Percentiles rank a stretch among this genome's conserved stretches.
Conservation (phyloP, 768 basidiomycete genomes). For the Ramaria rubella region DNA sequence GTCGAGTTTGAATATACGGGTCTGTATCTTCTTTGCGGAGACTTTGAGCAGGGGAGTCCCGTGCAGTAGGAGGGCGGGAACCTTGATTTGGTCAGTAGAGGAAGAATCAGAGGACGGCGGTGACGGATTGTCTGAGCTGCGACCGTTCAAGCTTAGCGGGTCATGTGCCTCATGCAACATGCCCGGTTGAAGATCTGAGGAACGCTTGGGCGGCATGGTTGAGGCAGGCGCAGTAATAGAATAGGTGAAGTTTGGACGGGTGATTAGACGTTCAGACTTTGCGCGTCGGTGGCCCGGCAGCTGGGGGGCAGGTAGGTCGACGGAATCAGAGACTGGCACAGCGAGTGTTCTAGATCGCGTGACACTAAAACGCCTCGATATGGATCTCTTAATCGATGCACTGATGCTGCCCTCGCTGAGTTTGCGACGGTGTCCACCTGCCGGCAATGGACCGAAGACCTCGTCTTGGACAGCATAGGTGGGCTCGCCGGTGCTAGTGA, state of each 20-base stretch:
- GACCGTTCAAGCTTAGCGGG: neutral
- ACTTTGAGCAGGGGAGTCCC: conserved; percentile 81
- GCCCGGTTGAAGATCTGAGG: neutral
- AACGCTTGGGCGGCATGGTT: neutral
- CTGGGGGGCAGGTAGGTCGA: neutral
- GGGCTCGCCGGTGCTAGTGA: conserved; percentile 27
- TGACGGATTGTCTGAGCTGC: neutral
- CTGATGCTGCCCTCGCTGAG: conserved; percentile 17
- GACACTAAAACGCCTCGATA: conserved; percentile 14
- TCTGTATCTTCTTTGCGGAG: conserved; percentile 69
- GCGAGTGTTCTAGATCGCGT: conserved; percentile 19
- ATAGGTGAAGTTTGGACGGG: conserved; percentile 2
- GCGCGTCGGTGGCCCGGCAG: conserved; percentile 19
- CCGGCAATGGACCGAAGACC: neutral
- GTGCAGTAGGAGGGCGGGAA: conserved; percentile 51
- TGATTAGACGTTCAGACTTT: conserved; percentile 2
- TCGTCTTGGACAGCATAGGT: conserved; percentile 7
- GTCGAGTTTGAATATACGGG: conserved; percentile 62
- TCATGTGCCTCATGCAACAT: neutral
- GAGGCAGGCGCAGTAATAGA: neutral
- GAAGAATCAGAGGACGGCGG: neutral
- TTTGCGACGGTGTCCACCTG: conserved; percentile 7
- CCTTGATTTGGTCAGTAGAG: conserved; percentile 34
- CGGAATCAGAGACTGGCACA: neutral
- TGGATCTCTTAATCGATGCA: conserved; percentile 30